Conservation (phyloP, 2,329 filamentous ascomycete species). For the Alternaria sp. region DNA sequence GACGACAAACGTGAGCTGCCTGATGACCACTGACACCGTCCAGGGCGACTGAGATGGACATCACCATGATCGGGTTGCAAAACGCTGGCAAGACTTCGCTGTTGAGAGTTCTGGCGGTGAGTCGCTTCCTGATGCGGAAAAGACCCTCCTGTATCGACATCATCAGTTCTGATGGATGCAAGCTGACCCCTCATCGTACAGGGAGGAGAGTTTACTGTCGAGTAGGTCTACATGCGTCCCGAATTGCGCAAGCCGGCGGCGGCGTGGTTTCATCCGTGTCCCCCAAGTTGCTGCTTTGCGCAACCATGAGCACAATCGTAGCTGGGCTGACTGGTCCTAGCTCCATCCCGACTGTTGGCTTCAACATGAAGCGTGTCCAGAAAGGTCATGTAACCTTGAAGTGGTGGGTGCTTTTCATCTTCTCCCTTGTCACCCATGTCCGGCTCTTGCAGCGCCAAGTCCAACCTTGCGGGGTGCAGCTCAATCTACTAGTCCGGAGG, state of each 20-base stretch:
- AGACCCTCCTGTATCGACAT: constrained; percentile 39
- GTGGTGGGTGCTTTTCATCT: constrained; percentile 66
- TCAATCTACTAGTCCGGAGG: constrained; percentile 40
- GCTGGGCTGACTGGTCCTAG: constrained; percentile 63
- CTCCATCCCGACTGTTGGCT: constrained; percentile 97
- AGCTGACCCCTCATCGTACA: constrained; percentile 57
- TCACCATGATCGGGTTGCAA: constrained; percentile 97
- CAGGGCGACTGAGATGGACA: constrained; percentile 99
- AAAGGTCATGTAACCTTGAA: constrained; percentile 98
- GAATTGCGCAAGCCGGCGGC: constrained; percentile 39
- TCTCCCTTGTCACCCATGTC: constrained; percentile 48
- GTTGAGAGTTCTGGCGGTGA: constrained; percentile 91
- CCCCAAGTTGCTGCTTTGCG: constrained; percentile 40
- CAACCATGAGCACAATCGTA: constrained; percentile 39
- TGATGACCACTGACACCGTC: constrained; percentile 34
- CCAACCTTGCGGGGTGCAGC: constrained; percentile 42
- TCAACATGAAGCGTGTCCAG: constrained; percentile 98
- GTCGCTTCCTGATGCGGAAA: constrained; percentile 56
- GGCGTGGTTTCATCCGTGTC: constrained; percentile 39
- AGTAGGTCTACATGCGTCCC: constrained; percentile 71
- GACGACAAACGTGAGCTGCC: constrained; percentile 22
- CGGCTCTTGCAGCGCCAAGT: constrained; percentile 50
- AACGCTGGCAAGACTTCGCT: constrained; percentile 98
- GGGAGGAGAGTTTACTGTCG: constrained; percentile 98
- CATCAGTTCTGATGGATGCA: constrained; percentile 28